Conservation (phyloP, 1,284 basidiomycete species). For the Microstroma glucosiphilum region DNA sequence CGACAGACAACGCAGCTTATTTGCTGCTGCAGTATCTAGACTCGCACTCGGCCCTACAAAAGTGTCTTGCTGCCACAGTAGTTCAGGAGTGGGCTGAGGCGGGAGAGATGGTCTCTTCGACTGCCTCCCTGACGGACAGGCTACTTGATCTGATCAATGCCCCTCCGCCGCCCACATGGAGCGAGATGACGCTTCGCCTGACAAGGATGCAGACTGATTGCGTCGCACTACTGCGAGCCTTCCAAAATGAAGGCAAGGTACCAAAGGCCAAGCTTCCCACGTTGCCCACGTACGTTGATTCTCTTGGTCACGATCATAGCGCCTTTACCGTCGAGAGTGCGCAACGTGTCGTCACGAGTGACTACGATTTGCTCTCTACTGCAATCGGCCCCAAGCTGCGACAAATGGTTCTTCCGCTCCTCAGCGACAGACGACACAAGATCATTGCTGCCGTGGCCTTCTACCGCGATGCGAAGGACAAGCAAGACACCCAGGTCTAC, state of each 20-base stretch:
- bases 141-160: conserved; percentile 70
- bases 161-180: conserved; percentile 69
- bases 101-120: conserved; percentile 24
- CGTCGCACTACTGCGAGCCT: conserved; percentile 69
- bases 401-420: conserved; percentile 62
- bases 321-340: conserved; percentile 79
- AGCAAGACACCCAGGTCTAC: conserved; percentile 78
- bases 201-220: conserved; percentile 76
- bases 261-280: conserved; percentile 70
- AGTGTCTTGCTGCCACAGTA: conserved; percentile 74
- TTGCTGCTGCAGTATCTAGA: conserved; percentile 66
- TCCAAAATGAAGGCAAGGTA: conserved; percentile 78
- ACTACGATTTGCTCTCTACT: conserved; percentile 63
- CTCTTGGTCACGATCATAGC: conserved; percentile 58
- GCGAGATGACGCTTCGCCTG: conserved; percentile 82
- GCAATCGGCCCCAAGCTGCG: conserved; percentile 61
- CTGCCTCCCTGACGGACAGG: conserved; percentile 56
- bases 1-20: conserved; percentile 46
- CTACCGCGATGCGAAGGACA: conserved; percentile 74
- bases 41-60: conserved; percentile 84
- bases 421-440: conserved; percentile 71
- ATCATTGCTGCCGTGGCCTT: conserved; percentile 72
- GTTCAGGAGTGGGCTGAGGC: conserved; percentile 81
- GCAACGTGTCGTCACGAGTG: conserved; percentile 63
- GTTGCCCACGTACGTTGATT: conserved; percentile 70